These are phyloP conservation scores for Ephemerocybe angulata DNA, from an alignment of 768 basidiomycete genomes.

Conservation along the genomic window DNA sequence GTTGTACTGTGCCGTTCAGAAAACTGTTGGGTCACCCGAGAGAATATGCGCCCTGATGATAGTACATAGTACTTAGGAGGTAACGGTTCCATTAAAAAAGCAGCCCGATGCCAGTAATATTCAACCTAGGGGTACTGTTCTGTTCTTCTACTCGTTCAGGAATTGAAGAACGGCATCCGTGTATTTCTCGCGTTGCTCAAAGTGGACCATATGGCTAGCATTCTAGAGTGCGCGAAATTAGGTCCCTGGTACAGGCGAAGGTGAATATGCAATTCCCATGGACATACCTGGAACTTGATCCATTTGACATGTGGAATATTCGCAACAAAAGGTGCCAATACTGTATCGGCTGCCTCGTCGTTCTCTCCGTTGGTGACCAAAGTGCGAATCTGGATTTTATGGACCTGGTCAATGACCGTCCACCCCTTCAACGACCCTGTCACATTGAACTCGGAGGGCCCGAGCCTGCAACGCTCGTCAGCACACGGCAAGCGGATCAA, in stretches of 20 bases:
- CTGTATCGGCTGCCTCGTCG: slow-evolving; percentile 39
- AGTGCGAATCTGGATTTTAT: slow-evolving; percentile 36
- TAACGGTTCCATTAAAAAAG: no score
- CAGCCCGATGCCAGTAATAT: no score
- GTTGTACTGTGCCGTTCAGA: no score
- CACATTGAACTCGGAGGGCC: slow-evolving; percentile 34
- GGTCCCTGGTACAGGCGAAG: background rate
- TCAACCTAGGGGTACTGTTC: no score
- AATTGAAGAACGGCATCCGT: slow-evolving; percentile 31
- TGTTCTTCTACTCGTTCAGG: no score
- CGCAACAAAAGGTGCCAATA: slow-evolving; percentile 33
- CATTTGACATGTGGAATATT: slow-evolving; percentile 39
- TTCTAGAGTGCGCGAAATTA: slow-evolving; percentile 8
- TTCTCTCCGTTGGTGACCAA: slow-evolving; percentile 39
- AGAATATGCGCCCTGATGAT: no score
- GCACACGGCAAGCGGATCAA: background rate
- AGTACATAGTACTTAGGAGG: no score
- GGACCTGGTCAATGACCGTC: slow-evolving; percentile 41
- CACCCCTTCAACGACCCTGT: slow-evolving; percentile 41
- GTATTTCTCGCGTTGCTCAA: slow-evolving; percentile 38
- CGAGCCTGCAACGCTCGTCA: slow-evolving; percentile 25
- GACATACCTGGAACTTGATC: slow-evolving; percentile 33
- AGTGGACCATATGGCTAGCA: slow-evolving; percentile 38
- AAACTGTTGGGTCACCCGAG: no score
- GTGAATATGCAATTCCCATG: background rate